phyloP scores from a whole-genome alignment of 495 filamentous ascomycete genomes.

The Schizothecium vesticola region DNA sequence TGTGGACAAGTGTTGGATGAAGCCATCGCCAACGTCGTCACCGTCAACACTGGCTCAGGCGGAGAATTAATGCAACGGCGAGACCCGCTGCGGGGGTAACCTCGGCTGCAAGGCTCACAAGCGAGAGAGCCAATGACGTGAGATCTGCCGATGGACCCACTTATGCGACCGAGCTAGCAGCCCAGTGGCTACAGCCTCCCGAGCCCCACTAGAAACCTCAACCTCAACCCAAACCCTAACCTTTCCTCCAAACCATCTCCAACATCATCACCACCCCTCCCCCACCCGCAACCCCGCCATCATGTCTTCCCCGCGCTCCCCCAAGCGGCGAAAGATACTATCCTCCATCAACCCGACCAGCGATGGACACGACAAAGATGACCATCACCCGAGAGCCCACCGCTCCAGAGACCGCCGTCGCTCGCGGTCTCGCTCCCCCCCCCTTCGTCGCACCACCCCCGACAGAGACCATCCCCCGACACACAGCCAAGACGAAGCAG shows the following conservation, averaged over 20 bases:
- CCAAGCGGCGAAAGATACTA: conserved; percentile 42
- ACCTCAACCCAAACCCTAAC: background rate
- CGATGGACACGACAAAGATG: background rate
- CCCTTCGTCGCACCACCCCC: background rate
- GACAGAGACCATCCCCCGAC: conserved; percentile 24
- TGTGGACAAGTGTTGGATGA: background rate
- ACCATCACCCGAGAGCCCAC: background rate
- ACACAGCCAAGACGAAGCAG: background rate
- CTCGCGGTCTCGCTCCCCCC: conserved; percentile 25
- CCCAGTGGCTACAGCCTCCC: background rate
- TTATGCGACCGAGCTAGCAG: background rate
- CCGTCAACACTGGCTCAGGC: background rate
- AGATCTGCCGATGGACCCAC: background rate
- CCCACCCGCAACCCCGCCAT: conserved; percentile 1
- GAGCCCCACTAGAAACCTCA: background rate
- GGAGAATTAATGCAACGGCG: background rate
- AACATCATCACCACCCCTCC: conserved; percentile 18
- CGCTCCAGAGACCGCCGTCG: conserved; percentile 14
- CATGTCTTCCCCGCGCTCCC: conserved; percentile 34
- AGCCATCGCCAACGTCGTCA: background rate
- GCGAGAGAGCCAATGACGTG: background rate
- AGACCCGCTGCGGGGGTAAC: background rate
- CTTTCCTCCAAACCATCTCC: background rate
- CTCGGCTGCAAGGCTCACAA: background rate
- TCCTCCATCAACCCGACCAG: conserved; percentile 38